Base-by-base conservation (phyloP, 1,284 basidiomycete species). In the Gymnopus androsaceus region DNA sequence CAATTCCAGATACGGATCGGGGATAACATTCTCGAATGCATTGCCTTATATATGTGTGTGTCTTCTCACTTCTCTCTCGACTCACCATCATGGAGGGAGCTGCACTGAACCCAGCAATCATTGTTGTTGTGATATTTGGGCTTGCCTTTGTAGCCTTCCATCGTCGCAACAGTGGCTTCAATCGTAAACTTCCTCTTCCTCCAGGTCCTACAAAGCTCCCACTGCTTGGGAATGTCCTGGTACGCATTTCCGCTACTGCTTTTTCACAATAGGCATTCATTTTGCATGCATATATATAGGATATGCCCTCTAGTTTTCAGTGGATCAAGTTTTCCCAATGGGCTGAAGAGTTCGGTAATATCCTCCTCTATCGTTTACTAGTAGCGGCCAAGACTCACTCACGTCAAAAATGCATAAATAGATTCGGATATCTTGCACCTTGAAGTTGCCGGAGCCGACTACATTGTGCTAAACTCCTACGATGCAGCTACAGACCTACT, bases 401-500 rank as follows among this genome's bases (percentile, higher is more conserved):
- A 9, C 15, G n/a, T n/a, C n/a, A n/a, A n/a, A 27, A 11, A 21
- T n/a, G 5, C 15, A 8, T 15, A 31, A 11, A 2, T 21, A 58
- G 56, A 54, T 25, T 45, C 52, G 0, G 46, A 54, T 40, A 45
- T 58, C 23, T 28, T 58, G 9, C 46, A 58, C 27, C 17, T 59
- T 7, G 25, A 51, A 21, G 45, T 55, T 28, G 54, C 49, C 9
- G 57, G 57, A 33, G 31, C 31, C 4, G 38, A 47, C 8, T 38
- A 56, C 21, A 45, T 55, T 4, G 19, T 52, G 5, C 31, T 59
- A 7, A 42, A 55, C 36, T 45, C 33, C 2, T 41, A 37, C 6
- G 53, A 59, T 19, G 53, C 54, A 14, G 41, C 30, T 1, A 48
- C 7, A 12, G 57, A 59, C 4, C 23, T 59, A 23, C 33, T 59